A percentile compares a stretch with the other conserved stretches of the same genome.
phyloP scores from a whole-genome alignment of 2,329 filamentous ascomycete genomes.

The Dendryphion nanum region DNA sequence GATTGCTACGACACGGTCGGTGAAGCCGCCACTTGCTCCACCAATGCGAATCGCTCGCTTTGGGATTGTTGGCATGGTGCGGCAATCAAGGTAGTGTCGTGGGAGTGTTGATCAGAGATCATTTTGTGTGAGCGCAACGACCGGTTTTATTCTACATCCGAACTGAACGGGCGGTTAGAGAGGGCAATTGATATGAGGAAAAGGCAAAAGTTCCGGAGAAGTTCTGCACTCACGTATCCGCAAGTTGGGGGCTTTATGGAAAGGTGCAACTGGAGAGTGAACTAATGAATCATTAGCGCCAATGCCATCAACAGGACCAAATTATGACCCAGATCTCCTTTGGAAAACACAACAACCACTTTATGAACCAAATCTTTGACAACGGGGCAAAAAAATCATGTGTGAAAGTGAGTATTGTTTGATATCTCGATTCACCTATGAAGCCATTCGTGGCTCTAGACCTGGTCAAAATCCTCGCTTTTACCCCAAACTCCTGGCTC shows the following conservation, averaged over 20 bases:
- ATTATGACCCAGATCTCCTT: too few relatives aligned
- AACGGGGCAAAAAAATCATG: too few relatives aligned
- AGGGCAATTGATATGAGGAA: neutral
- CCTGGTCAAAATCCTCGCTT: too few relatives aligned
- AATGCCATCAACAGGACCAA: too few relatives aligned
- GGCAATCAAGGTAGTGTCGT: neutral
- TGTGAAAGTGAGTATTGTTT: too few relatives aligned
- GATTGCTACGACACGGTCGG: slow-evolving; percentile 10
- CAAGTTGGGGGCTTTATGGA: slow-evolving; percentile 4
- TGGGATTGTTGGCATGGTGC: neutral
- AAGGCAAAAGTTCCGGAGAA: slow-evolving; percentile 4
- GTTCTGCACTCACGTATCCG: slow-evolving; percentile 2
- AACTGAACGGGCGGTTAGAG: neutral
- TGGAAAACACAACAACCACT: too few relatives aligned
- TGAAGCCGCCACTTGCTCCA: slow-evolving; percentile 11
- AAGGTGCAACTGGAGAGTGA: slow-evolving; percentile 2
- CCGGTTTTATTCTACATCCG: too few relatives aligned
- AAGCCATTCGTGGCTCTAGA: too few relatives aligned
- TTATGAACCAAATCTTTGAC: too few relatives aligned
- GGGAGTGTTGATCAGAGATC: neutral
- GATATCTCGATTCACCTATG: too few relatives aligned
- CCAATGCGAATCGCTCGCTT: slow-evolving; percentile 11
- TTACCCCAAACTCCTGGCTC: too few relatives aligned
- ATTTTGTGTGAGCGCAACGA: neutral
- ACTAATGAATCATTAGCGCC: slow-evolving; percentile 14